Evolutionary conservation across 495 filamentous ascomycete genomes (phyloP).

Genomic region (Pseudomonodictys pantanalensis): DNA sequence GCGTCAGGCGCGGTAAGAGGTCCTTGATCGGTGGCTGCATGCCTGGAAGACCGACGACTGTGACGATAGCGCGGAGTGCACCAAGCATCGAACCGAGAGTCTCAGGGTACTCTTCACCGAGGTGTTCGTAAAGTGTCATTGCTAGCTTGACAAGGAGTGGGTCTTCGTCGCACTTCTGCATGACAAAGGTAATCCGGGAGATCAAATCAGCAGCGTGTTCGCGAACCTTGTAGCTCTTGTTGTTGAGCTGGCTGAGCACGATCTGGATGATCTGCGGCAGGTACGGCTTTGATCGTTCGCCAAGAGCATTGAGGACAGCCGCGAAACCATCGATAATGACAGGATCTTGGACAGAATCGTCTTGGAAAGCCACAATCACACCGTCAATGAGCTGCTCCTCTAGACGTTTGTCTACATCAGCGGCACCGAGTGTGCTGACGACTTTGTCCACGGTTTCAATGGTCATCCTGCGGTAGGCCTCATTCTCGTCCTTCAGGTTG

Average conservation of each 20-base stretch:
- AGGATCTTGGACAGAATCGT: slow-evolving; percentile 95
- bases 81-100: slow-evolving; percentile 96
- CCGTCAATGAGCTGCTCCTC: slow-evolving; percentile 94
- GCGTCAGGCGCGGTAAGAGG: slow-evolving; percentile 89
- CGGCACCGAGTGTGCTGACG: slow-evolving; percentile 85
- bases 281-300: slow-evolving; percentile 92
- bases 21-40: slow-evolving; percentile 99
- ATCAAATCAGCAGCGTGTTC: slow-evolving; percentile 97
- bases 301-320: slow-evolving; percentile 93
- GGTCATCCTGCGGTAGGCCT: slow-evolving; percentile 98
- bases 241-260: slow-evolving; percentile 96
- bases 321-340: slow-evolving; percentile 98
- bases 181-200: slow-evolving; percentile 93
- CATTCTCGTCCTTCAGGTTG: slow-evolving; percentile 97
- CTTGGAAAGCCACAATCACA: slow-evolving; percentile 96
- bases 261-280: slow-evolving; percentile 94
- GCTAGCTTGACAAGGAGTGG: slow-evolving; percentile 93
- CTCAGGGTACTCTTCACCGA: slow-evolving; percentile 98
- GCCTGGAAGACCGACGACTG: slow-evolving; percentile 94
- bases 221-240: slow-evolving; percentile 91
- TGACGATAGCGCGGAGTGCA: slow-evolving; percentile 92
- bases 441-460: slow-evolving; percentile 96
- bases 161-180: slow-evolving; percentile 98
- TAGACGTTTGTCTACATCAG: slow-evolving; percentile 86
- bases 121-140: slow-evolving; percentile 95